Conservation (phyloP, 768 basidiomycete species). For the Rubroboletus satanas region DNA sequence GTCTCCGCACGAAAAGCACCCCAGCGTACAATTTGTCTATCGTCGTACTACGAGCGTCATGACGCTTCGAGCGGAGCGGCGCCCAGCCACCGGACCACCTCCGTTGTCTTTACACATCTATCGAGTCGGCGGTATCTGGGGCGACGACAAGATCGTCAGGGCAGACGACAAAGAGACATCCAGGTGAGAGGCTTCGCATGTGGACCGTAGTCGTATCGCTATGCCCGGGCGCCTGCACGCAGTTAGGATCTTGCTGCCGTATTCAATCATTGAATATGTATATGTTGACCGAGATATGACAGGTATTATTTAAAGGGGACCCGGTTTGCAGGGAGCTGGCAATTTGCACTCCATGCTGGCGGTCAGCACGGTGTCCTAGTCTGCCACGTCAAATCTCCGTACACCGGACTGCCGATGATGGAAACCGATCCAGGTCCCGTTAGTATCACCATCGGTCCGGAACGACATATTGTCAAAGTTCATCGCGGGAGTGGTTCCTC, state of each 20-base stretch:
- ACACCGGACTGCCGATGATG: slow-evolving; percentile 22
- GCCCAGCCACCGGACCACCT: background rate
- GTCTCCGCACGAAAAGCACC: background rate
- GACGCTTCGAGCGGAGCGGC: background rate
- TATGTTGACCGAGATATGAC: background rate
- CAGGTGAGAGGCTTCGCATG: slow-evolving; percentile 16
- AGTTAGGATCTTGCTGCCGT: background rate
- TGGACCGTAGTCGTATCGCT: too few relatives aligned
- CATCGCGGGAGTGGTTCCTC: slow-evolving; percentile 1
- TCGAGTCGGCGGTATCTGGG: slow-evolving; percentile 25
- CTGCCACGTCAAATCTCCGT: slow-evolving; percentile 28
- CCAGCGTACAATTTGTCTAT: background rate
- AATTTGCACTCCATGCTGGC: slow-evolving; percentile 19
- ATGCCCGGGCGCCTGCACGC: background rate
- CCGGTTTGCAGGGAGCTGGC: slow-evolving; percentile 20
- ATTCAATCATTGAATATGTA: background rate
- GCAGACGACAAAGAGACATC: slow-evolving; percentile 26
- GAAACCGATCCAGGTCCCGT: slow-evolving; percentile 17
- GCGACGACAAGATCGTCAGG: slow-evolving; percentile 28
- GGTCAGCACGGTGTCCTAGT: slow-evolving; percentile 17
- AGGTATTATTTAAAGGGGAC: slow-evolving; percentile 26
- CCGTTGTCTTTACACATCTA: slow-evolving; percentile 28
- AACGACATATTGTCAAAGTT: slow-evolving; percentile 8
- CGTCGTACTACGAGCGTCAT: background rate
- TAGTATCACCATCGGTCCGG: slow-evolving; percentile 14